Percentiles rank a stretch among this genome's conserved stretches.
These are phyloP conservation scores for Agaricus bisporus DNA, from an alignment of 768 basidiomycete genomes.

Conservation along the genomic window DNA sequence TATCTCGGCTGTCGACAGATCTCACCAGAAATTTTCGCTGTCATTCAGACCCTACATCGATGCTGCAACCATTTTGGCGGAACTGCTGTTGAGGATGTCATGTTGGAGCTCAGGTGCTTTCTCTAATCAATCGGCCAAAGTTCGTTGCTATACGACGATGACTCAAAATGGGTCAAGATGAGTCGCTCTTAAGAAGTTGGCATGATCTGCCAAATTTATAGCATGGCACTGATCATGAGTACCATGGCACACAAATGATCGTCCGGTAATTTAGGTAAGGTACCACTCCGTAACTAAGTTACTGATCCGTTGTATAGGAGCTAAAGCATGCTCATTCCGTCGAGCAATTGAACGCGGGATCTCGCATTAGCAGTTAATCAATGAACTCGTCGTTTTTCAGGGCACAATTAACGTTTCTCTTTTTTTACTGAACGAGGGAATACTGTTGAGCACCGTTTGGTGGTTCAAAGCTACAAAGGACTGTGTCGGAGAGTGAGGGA, in stretches of 20 bases:
- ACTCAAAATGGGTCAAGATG: neutral
- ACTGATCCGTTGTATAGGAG: constrained; percentile 1
- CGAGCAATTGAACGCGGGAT: neutral
- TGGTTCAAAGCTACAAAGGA: neutral
- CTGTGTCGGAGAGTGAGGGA: constrained; percentile 8
- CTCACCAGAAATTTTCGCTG: constrained; percentile 7
- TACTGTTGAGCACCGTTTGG: neutral
- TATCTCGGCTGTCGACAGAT: neutral
- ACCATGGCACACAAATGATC: neutral
- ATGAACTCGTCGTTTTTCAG: neutral
- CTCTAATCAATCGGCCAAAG: neutral
- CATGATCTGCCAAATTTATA: constrained; percentile 3
- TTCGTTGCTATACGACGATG: constrained; percentile 6
- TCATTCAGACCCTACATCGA: neutral
- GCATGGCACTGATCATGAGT: neutral
- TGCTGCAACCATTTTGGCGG: neutral
- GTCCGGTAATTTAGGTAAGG: neutral
- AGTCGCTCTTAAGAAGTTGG: neutral
- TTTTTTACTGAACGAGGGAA: neutral
- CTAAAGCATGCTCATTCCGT: neutral
- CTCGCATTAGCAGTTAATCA: neutral
- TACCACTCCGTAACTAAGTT: neutral
- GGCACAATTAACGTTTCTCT: neutral
- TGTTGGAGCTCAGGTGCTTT: neutral
- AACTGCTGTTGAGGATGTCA: neutral